A percentile compares a stretch with the other conserved stretches of the same genome.
These are phyloP conservation scores for Fusarium phyllophilum DNA, from an alignment of 2,329 filamentous ascomycete species.

Conservation along the genomic window DNA sequence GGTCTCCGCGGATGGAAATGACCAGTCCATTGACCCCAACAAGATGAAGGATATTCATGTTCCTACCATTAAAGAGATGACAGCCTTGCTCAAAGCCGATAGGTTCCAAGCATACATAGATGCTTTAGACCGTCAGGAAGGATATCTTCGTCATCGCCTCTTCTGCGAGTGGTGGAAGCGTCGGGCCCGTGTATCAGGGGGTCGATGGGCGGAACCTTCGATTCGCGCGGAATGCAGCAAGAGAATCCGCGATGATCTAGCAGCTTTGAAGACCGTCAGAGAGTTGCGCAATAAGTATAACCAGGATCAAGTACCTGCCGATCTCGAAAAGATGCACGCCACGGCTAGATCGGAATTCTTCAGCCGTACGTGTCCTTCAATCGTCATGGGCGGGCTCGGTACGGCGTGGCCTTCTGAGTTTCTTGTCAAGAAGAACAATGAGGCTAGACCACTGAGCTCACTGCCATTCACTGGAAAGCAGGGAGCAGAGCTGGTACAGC, in stretches of 20 bases:
- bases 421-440: not conserved
- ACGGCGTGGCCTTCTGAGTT: not conserved
- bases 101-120: not conserved
- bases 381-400: not conserved
- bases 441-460: not conserved
- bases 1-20: not conserved
- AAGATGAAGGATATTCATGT: not conserved
- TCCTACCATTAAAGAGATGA: not conserved
- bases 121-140: not conserved
- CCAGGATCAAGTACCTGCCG: not conserved
- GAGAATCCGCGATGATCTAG: not conserved
- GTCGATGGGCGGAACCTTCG: not conserved
- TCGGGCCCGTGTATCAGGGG: not conserved
- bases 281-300: not conserved
- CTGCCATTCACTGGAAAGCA: not conserved
- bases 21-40: not conserved
- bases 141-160: not conserved
- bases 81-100: not conserved
- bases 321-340: not conserved
- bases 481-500: not conserved
- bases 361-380: not conserved
- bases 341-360: not conserved
- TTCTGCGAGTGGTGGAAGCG: not conserved
- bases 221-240: not conserved
- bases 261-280: not conserved